A percentile compares a stretch with the other conserved stretches of the same genome.
These are phyloP conservation scores for Hordeum marinum DNA, from an alignment of 176 grass and related monocot species.

Conservation along the genomic window DNA sequence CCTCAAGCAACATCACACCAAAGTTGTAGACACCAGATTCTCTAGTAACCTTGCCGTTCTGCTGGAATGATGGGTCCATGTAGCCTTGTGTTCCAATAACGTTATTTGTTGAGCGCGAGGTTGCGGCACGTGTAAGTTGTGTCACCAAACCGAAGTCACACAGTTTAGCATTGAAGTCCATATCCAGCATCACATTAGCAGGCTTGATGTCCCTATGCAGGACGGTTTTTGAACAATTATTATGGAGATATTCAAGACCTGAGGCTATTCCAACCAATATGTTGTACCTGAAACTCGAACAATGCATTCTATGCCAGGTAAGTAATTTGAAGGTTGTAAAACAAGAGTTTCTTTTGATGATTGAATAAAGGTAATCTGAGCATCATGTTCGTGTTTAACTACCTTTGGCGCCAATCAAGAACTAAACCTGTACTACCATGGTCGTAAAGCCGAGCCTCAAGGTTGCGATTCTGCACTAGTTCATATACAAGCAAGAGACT, in stretches of 20 bases:
- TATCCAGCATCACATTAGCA: not conserved
- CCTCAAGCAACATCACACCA: too few relatives aligned
- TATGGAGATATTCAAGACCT: not conserved
- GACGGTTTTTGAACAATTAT: not conserved
- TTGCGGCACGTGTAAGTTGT: not conserved
- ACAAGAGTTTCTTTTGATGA: too few relatives aligned
- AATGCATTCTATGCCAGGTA: not conserved
- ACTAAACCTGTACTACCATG: not conserved
- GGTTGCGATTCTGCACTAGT: too few relatives aligned
- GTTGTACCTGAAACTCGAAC: not conserved
- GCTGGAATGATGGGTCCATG: not conserved
- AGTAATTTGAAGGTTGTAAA: not conserved
- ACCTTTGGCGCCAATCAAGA: not conserved
- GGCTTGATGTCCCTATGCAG: not conserved
- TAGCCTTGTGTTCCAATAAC: not conserved
- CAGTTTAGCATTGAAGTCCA: too few relatives aligned
- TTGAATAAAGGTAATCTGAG: too few relatives aligned
- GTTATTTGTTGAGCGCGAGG: not conserved
- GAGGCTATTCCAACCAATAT: not conserved
- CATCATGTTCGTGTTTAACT: too few relatives aligned
- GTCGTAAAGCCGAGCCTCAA: too few relatives aligned
- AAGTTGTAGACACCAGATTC: too few relatives aligned
- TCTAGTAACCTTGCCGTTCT: too few relatives aligned
- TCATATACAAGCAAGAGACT: too few relatives aligned
- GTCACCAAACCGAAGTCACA: too few relatives aligned